A percentile compares a stretch with the other conserved stretches of the same genome.
Evolutionary conservation across 2,329 filamentous ascomycete species (phyloP).

Genomic region (Colletotrichum somersetense): DNA sequence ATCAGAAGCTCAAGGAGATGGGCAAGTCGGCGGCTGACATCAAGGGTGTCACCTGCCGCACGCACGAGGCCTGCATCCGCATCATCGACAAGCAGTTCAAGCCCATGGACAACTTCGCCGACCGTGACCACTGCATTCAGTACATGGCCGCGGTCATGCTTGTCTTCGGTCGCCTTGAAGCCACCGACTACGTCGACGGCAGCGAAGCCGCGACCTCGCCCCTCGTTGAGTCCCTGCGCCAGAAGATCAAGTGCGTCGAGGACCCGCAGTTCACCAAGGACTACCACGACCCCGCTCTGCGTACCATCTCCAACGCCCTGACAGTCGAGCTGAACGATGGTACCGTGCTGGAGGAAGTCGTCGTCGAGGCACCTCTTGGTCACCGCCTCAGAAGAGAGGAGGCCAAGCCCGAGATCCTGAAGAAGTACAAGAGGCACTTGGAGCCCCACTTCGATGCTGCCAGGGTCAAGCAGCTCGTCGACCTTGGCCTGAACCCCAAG

Average conservation of each 20-base stretch:
- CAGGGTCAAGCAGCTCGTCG: slow-evolving; percentile 84
- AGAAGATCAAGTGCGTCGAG: slow-evolving; percentile 96
- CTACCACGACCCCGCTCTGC: slow-evolving; percentile 93
- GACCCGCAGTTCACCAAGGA: slow-evolving; percentile 94
- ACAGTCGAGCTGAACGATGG: slow-evolving; percentile 96
- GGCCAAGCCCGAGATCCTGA: slow-evolving; percentile 96
- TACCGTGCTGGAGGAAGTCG: slow-evolving; percentile 89
- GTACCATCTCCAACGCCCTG: slow-evolving; percentile 96
- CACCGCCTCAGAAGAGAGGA: slow-evolving; percentile 93
- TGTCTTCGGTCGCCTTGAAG: slow-evolving; percentile 91
- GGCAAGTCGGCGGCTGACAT: slow-evolving; percentile 96
- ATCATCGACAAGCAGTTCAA: slow-evolving; percentile 99
- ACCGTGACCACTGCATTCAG: slow-evolving; percentile 99
- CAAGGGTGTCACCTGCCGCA: slow-evolving; percentile 92
- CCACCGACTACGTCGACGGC: slow-evolving; percentile 93
- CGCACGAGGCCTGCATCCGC: slow-evolving; percentile 97
- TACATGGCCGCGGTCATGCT: slow-evolving; percentile 99
- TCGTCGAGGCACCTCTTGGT: slow-evolving; percentile 93
- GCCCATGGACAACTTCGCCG: slow-evolving; percentile 99
- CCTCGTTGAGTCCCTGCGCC: slow-evolving; percentile 89
- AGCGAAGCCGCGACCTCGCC: slow-evolving; percentile 91
- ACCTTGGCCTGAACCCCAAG: slow-evolving; percentile 80
- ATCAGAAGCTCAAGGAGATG: slow-evolving; percentile 82
- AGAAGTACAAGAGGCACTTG: slow-evolving; percentile 95
- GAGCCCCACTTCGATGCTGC: slow-evolving; percentile 82